These are phyloP conservation scores for Lyophyllum semitale DNA, from an alignment of 768 basidiomycete species.

Conservation along the genomic window DNA sequence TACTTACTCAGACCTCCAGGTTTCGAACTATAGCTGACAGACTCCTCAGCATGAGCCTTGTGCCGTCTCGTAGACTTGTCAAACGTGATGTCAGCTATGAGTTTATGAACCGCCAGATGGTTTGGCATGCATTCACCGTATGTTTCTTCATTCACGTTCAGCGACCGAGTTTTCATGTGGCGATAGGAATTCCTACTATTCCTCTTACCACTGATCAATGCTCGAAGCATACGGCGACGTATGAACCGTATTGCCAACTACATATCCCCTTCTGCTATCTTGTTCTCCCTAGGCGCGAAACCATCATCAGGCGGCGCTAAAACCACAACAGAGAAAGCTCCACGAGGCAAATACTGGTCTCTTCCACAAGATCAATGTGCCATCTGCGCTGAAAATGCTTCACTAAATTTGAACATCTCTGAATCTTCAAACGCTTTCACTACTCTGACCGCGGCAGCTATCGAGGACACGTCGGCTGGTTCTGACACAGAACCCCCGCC, in stretches of 20 bases:
- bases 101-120: constrained; percentile 99
- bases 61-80: constrained; percentile 67
- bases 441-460: constrained; percentile 23
- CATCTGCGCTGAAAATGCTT: constrained; percentile 82
- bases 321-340: background rate
- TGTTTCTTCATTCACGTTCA: constrained; percentile 27
- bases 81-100: constrained; percentile 93
- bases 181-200: constrained; percentile 92
- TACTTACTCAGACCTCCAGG: constrained; percentile 39
- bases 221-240: constrained; percentile 62
- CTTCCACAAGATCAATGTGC: constrained; percentile 82
- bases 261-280: constrained; percentile 29
- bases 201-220: constrained; percentile 81
- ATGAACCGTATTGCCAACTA: constrained; percentile 39
- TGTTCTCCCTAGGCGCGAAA: constrained; percentile 30
- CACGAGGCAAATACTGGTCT: constrained; percentile 64
- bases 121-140: constrained; percentile 98
- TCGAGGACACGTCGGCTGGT: constrained; percentile 20
- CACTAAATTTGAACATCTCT: constrained; percentile 57
- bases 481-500: constrained; percentile 47
- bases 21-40: constrained; percentile 86
- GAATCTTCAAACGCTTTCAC: constrained; percentile 55
- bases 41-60: constrained; percentile 70
- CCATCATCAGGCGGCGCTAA: background rate
- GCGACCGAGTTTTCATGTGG: constrained; percentile 5